Evolutionary conservation across 257 asterid species (phyloP).

Genomic region (Primulina eburnea): DNA sequence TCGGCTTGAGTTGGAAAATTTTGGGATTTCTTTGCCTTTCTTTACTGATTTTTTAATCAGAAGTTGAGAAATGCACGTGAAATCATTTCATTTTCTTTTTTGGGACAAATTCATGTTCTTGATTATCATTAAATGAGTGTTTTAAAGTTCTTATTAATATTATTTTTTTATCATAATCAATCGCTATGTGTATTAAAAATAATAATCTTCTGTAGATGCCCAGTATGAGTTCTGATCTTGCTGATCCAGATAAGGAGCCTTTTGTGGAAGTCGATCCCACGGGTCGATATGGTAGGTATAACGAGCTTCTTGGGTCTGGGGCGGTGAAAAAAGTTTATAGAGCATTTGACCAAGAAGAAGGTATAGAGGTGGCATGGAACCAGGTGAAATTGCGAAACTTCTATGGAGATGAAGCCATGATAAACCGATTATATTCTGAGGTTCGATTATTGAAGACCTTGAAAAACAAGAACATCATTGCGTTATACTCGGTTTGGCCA

Average conservation of each 20-base stretch:
- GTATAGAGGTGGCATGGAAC: conserved; percentile 51
- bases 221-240: not conserved
- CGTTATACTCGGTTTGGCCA: conserved; percentile 40
- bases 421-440: conserved; percentile 34
- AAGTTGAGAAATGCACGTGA: not conserved
- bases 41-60: too few relatives aligned
- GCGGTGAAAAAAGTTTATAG: conserved; percentile 49
- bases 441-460: conserved; percentile 44
- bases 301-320: conserved; percentile 39
- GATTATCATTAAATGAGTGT: not conserved
- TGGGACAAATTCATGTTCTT: not conserved
- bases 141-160: not conserved
- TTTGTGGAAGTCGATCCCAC: conserved; percentile 50
- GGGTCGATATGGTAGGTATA: conserved; percentile 42
- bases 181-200: not conserved
- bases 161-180: not conserved
- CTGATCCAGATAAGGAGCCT: conserved; percentile 25
- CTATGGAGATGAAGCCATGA: conserved; percentile 37
- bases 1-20: not conserved
- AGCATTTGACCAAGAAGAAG: conserved; percentile 44
- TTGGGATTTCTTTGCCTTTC: not conserved
- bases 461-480: conserved; percentile 34
- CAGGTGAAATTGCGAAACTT: conserved; percentile 43
- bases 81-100: not conserved
- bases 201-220: not conserved